Percentiles rank a stretch among this genome's conserved stretches.
Conservation (phyloP, 2,329 filamentous ascomycete species). For the Ceratocystis smalleyi region DNA sequence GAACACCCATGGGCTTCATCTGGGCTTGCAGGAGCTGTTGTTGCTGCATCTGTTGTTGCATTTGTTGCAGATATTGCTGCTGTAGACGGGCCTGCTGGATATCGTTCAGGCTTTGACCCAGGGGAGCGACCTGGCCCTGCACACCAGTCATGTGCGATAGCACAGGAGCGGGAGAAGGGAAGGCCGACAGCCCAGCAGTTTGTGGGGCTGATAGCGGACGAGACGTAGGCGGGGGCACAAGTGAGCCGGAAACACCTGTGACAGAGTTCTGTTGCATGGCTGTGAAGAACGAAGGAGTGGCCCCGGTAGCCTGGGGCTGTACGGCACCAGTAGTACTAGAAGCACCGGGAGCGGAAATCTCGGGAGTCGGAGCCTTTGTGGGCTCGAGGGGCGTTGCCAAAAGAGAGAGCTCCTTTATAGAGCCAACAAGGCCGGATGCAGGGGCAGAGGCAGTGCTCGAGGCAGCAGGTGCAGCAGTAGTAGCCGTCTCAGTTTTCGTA, state of each 20-base stretch:
- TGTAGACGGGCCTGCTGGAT: slow-evolving; percentile 51
- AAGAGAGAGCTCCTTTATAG: slow-evolving; percentile 44
- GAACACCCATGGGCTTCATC: slow-evolving; percentile 25
- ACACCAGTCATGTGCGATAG: slow-evolving; percentile 73
- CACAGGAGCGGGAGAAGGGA: slow-evolving; percentile 52
- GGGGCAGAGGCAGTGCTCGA: slow-evolving; percentile 18
- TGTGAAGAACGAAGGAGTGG: slow-evolving; percentile 43
- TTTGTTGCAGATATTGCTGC: slow-evolving; percentile 39
- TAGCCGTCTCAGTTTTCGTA: slow-evolving; percentile 13
- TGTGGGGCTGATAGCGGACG: slow-evolving; percentile 79
- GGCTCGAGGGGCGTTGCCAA: slow-evolving; percentile 39
- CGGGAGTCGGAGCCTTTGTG: slow-evolving; percentile 27
- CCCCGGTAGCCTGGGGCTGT: slow-evolving; percentile 35
- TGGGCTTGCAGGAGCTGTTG: slow-evolving; percentile 27
- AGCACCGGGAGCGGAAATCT: slow-evolving; percentile 15
- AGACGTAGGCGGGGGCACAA: slow-evolving; percentile 56
- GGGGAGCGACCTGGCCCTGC: slow-evolving; percentile 49
- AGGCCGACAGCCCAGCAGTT: slow-evolving; percentile 57
- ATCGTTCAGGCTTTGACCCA: slow-evolving; percentile 63
- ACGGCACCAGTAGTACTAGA: slow-evolving; percentile 22
- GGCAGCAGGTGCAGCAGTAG: slow-evolving; percentile 23
- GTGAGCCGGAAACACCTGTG: slow-evolving; percentile 29
- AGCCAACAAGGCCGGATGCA: slow-evolving; percentile 36
- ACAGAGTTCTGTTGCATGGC: slow-evolving; percentile 20
- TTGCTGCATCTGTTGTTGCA: slow-evolving; percentile 29